Evolutionary conservation across 2,329 filamentous ascomycete genomes (phyloP).

Genomic region (Paraphaeosphaeria minitans): DNA sequence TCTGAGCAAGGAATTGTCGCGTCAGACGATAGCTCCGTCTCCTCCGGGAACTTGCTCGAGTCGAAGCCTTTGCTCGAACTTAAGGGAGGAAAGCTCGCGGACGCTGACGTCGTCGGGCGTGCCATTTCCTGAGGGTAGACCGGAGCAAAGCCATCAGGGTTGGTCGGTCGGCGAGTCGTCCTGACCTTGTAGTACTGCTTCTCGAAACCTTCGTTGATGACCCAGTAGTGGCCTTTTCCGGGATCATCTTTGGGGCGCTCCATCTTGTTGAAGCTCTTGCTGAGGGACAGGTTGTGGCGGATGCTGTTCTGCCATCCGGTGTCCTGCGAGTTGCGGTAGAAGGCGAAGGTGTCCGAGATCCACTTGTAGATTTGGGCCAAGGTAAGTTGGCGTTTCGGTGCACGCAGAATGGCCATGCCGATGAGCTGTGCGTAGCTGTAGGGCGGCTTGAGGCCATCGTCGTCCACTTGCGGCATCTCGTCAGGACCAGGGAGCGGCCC

Average conservation of each 20-base stretch:
- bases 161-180: constrained; percentile 61
- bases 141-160: constrained; percentile 46
- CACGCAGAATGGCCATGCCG: constrained; percentile 93
- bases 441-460: constrained; percentile 86
- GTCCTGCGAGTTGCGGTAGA: constrained; percentile 78
- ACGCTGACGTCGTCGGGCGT: constrained; percentile 48
- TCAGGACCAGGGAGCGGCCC: constrained; percentile 69
- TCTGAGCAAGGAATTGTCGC: constrained; percentile 59
- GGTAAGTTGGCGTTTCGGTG: constrained; percentile 81
- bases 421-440: constrained; percentile 96
- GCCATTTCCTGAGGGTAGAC: constrained; percentile 38
- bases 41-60: constrained; percentile 56
- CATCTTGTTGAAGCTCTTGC: constrained; percentile 95
- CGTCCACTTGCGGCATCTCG: constrained; percentile 80
- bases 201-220: constrained; percentile 88
- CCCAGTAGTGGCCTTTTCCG: constrained; percentile 97
- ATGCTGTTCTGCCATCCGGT: constrained; percentile 99
- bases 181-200: constrained; percentile 89
- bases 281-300: constrained; percentile 93
- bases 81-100: constrained; percentile 41
- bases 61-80: constrained; percentile 53
- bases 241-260: constrained; percentile 96
- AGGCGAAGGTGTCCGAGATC: constrained; percentile 94
- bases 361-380: constrained; percentile 98
- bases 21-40: constrained; percentile 57